Conservation (phyloP, 768 basidiomycete species). For the Xanthoconium stramineum region DNA sequence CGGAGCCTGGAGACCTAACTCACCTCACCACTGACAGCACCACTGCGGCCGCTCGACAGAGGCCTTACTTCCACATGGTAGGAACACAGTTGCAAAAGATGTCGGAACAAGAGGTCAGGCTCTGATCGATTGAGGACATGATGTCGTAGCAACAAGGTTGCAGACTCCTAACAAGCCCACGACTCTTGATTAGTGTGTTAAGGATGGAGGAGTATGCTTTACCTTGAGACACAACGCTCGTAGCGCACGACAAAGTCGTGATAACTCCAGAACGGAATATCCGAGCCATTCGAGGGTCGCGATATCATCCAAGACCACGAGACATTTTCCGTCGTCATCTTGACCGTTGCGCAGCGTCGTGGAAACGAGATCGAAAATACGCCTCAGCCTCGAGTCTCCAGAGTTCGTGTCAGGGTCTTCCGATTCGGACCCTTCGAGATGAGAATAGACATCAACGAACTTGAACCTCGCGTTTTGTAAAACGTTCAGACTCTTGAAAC, state of each 20-base stretch:
- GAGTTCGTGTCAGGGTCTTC: conserved; percentile 10
- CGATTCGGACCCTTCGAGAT: conserved; percentile 24
- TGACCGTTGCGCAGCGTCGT: conserved; percentile 18
- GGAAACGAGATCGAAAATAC: conserved; percentile 37
- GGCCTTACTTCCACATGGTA: conserved; percentile 73
- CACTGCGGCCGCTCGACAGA: conserved; percentile 71
- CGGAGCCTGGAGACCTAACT: conserved; percentile 5
- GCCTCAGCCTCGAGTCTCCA: conserved; percentile 23
- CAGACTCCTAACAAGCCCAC: conserved; percentile 38
- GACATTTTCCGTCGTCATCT: conserved; percentile 15
- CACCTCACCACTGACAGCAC: conserved; percentile 76
- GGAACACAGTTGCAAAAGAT: conserved; percentile 58
- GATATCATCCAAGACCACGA: conserved; percentile 73
- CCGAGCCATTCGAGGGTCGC: conserved; percentile 72
- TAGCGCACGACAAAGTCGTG: conserved; percentile 59
- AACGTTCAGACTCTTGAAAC: conserved; percentile 33
- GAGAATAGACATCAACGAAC: conserved; percentile 52
- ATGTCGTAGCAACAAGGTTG: conserved; percentile 61
- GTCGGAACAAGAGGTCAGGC: conserved; percentile 57
- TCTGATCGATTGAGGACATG: conserved; percentile 54
- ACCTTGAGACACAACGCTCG: conserved; percentile 56
- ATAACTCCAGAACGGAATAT: conserved; percentile 46
- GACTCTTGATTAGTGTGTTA: background rate
- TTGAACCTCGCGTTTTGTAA: conserved; percentile 39
- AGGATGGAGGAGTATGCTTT: background rate